Conservation (phyloP, 177 flowering plant genomes). For the Vitis hybrid region DNA sequence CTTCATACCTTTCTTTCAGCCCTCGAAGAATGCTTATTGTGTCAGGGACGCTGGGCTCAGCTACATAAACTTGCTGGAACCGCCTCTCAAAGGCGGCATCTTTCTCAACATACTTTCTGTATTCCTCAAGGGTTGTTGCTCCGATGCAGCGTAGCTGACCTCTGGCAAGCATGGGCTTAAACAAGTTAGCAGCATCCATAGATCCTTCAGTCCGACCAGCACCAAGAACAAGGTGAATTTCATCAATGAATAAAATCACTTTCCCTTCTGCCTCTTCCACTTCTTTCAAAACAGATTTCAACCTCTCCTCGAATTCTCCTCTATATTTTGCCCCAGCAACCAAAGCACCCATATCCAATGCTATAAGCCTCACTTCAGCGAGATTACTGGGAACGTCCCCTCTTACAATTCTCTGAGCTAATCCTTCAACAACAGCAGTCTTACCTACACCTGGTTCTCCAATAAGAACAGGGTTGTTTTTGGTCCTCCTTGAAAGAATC, state of each 20-base stretch:
- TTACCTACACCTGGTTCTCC: constrained; percentile 96
- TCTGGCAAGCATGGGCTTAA: constrained; percentile 92
- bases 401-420: constrained; percentile 83
- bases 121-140: constrained; percentile 87
- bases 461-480: constrained; percentile 89
- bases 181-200: constrained; percentile 92
- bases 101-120: constrained; percentile 85
- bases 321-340: constrained; percentile 87
- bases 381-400: constrained; percentile 92
- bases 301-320: constrained; percentile 87
- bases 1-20: constrained; percentile 81
- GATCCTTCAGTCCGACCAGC: constrained; percentile 89
- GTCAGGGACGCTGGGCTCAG: constrained; percentile 78
- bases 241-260: constrained; percentile 86
- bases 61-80: constrained; percentile 89
- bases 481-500: constrained; percentile 80
- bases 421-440: constrained; percentile 89
- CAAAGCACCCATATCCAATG: constrained; percentile 88
- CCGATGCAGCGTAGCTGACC: constrained; percentile 90
- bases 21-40: constrained; percentile 84
- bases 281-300: constrained; percentile 80
- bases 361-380: constrained; percentile 76
- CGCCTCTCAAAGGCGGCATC: constrained; percentile 93
- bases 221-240: constrained; percentile 82
- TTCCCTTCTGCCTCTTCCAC: constrained; percentile 88